phyloP scores from a whole-genome alignment of 352 stramenopile species.

The Pythium chondricola region DNA sequence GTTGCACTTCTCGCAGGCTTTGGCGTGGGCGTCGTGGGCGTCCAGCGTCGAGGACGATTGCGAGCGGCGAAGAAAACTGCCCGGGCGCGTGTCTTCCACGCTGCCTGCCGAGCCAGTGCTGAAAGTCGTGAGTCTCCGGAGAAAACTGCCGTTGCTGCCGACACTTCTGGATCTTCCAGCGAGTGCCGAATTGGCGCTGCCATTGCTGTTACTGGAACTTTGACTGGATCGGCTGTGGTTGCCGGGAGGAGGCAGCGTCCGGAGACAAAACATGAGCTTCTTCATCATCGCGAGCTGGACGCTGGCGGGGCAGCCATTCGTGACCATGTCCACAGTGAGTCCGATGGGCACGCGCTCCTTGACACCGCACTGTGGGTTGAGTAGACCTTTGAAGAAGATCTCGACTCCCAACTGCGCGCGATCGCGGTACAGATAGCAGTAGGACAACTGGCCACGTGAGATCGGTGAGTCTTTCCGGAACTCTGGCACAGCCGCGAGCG shows the following conservation, averaged over 20 bases:
- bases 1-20: slow-evolving; percentile 14
- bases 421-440: slow-evolving; percentile 45
- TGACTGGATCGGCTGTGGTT: slow-evolving; percentile 16
- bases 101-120: slow-evolving; percentile 3
- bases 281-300: slow-evolving; percentile 66
- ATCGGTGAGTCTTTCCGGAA: slow-evolving; percentile 64
- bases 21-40: slow-evolving; percentile 1
- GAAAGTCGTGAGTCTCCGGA: slow-evolving; percentile 13
- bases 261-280: slow-evolving; percentile 57
- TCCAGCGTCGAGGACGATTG: slow-evolving; percentile 14
- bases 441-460: slow-evolving; percentile 46
- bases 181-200: slow-evolving; percentile 6
- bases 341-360: slow-evolving; percentile 39
- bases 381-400: slow-evolving; percentile 46
- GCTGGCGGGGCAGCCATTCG: slow-evolving; percentile 30
- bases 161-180: slow-evolving; percentile 7
- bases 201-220: slow-evolving; percentile 21
- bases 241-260: slow-evolving; percentile 20
- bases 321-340: slow-evolving; percentile 39
- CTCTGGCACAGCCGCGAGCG: slow-evolving; percentile 35
- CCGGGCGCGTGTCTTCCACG: slow-evolving; percentile 1
- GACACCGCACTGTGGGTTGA: slow-evolving; percentile 41
- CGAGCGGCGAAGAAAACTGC: slow-evolving; percentile 7
- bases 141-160: slow-evolving; percentile 12
- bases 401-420: slow-evolving; percentile 31